Conservation (phyloP, 768 basidiomycete species). For the Rhizopogon vinicolor region DNA sequence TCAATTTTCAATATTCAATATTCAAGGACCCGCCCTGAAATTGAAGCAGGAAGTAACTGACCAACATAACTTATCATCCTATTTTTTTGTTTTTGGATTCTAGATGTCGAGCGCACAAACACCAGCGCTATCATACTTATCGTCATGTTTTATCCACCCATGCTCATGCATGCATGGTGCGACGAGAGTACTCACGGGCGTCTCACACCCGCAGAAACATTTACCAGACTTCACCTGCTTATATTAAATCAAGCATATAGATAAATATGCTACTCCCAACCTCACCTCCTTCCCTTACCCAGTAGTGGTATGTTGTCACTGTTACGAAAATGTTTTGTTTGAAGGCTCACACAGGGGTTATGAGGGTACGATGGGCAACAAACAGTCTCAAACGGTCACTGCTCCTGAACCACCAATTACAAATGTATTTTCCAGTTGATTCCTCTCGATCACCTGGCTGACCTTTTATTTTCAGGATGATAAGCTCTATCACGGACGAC, state of each 20-base stretch:
- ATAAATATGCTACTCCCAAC: not conserved
- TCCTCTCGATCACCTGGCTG: not conserved
- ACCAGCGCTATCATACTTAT: no score
- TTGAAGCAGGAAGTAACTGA: no score
- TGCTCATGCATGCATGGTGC: no score
- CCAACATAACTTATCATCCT: no score
- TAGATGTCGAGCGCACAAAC: no score
- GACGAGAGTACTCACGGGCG: not conserved
- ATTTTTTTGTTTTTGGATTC: no score
- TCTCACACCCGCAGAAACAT: conserved; percentile 11
- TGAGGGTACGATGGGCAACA: not conserved
- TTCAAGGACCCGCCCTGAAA: no score
- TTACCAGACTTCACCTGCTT: conserved; percentile 4
- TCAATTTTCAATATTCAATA: no score
- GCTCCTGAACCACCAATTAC: not conserved
- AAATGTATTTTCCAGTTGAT: not conserved
- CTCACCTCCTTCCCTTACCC: not conserved
- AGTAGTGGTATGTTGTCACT: not conserved
- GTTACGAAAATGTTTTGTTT: not conserved
- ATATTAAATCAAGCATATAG: conserved; percentile 5
- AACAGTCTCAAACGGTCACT: not conserved
- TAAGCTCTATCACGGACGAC: conserved; percentile 19
- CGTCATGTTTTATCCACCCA: no score
- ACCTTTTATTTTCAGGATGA: not conserved
- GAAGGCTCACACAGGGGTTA: not conserved